Base-by-base conservation (phyloP, 331 rosid genomes). In the Pyrus hybrid region DNA sequence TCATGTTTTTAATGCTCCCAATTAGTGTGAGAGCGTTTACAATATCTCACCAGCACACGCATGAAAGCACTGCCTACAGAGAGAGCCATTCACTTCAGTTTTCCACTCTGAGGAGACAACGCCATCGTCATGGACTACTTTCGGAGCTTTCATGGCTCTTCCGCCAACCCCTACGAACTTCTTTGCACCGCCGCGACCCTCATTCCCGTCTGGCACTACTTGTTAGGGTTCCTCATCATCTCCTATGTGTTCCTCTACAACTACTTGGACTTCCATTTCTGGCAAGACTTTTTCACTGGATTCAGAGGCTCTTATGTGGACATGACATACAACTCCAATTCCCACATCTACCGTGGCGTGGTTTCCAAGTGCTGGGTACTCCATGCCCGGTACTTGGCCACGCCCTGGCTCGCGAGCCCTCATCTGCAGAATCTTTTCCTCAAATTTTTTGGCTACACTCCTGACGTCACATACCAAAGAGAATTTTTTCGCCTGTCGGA, bases 341-440 rank as follows among this genome's bases (percentile, higher is more conserved):
- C 91, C 8, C 32, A 69, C 20, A 41, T 89, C 80, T 89, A 82
- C 80, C 76, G 80, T 8, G 86, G 68, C 43, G 83, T 89, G 61
- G 93, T 86, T 80, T 89, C 95, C 65, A 87, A 86, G 67, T 91
- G 97, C 77, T 72, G 74, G 80, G 60, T 89, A 49, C 95, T 91
- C 54, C 90, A 70, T 47, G 90, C 80, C 58, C 70, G 82, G 89
- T 87, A 84, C 23, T 83, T 76, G 54, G 76, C 87, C 5, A 89
- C 93, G 29, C 96, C 93, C 5, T 91, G 98, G 97, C 91, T 93
- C 10, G 79, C 90, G 0, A 93, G 96, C 73, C 97, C 97, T 70
- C 98, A 89, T 75, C 8, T 93, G 56, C 93, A 91, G 83, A 93
- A 95, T 13, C 78, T 70, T 43, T 93, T 91, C 71, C 82, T 93